Conservation (phyloP, 768 basidiomycete genomes). For the Thelephora ganbajun region DNA sequence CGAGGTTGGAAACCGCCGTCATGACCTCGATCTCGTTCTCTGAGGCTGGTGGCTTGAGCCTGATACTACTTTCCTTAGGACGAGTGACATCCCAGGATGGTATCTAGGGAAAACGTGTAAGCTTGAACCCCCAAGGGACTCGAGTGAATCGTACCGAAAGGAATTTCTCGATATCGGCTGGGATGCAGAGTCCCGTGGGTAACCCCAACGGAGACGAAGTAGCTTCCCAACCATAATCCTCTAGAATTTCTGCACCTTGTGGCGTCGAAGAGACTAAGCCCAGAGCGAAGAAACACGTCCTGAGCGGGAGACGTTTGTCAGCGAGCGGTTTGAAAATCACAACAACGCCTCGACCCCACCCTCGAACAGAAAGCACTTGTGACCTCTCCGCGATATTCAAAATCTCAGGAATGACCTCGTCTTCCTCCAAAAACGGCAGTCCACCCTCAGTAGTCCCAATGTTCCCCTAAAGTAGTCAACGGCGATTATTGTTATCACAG, state of each 20-base stretch:
- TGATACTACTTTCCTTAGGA: conserved; percentile 21
- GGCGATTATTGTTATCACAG: neutral
- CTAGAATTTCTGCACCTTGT: conserved; percentile 85
- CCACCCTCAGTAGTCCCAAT: conserved; percentile 86
- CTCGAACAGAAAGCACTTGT: conserved; percentile 79
- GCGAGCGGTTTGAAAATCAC: neutral
- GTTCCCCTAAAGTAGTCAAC: conserved; percentile 51
- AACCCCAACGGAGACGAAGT: conserved; percentile 74
- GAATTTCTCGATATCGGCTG: conserved; percentile 70
- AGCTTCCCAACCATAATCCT: conserved; percentile 89
- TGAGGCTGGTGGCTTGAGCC: conserved; percentile 49
- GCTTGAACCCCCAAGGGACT: conserved; percentile 1
- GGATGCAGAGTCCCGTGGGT: conserved; percentile 86
- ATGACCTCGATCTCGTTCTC: conserved; percentile 73
- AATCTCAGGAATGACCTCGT: conserved; percentile 83
- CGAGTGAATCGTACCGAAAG: conserved; percentile 40
- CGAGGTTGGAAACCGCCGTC: conserved; percentile 83
- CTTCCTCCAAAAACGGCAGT: conserved; percentile 89
- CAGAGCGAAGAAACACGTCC: conserved; percentile 93
- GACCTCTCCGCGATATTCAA: conserved; percentile 87
- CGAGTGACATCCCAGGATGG: conserved; percentile 44
- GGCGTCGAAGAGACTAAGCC: conserved; percentile 85
- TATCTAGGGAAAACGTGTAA: conserved; percentile 31
- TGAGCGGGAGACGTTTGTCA: conserved; percentile 17
- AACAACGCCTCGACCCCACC: conserved; percentile 40